Base-by-base conservation (phyloP, 2,329 filamentous ascomycete genomes). In the Chaetomiaceae sp. region DNA sequence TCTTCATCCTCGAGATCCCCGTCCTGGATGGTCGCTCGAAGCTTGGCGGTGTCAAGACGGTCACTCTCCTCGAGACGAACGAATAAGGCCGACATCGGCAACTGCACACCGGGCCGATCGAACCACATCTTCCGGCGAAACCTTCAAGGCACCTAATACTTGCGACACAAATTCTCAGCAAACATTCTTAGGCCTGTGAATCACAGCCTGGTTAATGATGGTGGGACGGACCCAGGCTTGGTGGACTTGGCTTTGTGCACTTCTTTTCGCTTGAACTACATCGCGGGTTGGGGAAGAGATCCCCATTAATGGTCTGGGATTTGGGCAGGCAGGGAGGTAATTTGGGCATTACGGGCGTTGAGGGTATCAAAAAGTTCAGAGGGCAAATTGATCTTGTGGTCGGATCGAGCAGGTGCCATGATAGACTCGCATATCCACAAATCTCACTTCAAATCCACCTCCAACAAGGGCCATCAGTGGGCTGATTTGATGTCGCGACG, bases 1-100 rank as follows among this genome's bases (percentile, higher is more conserved):
- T 96, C 59, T 99, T 99, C 78, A 89, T 99, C 66, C 88, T 97
- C 69, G 92, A 97, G 73, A 87, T 99, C 60, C 87, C 91, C 64
- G 92, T 94, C 73, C 83, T 99, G 63, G 89, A 95, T 69, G 94
- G 94, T 63, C 84, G 90, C 64, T 87, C 91, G 59, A 94, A 95
- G 80, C 87, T 99, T 63, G 83, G 86, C 63, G 86, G 85, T 52
- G 71, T 73, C 44, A 90, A 91, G 11, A 86, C 91, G 48, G 82
- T 88, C 69, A 95, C 92, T 39, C 82, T 99, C 34, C 81, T 99
- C 58, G 85, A 82, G 61, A 64, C 63, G 27, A 53, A 64, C 46
- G 61, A 60, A 47, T 64, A 50, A 61, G 29, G 15, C 34, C 50
- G 48, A 38, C 31, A 53, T 53, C 44, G 46, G 37, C 40, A 8